Evolutionary conservation across 345 rosid species (phyloP).

Genomic region (Chamaenerion angustifolium): DNA sequence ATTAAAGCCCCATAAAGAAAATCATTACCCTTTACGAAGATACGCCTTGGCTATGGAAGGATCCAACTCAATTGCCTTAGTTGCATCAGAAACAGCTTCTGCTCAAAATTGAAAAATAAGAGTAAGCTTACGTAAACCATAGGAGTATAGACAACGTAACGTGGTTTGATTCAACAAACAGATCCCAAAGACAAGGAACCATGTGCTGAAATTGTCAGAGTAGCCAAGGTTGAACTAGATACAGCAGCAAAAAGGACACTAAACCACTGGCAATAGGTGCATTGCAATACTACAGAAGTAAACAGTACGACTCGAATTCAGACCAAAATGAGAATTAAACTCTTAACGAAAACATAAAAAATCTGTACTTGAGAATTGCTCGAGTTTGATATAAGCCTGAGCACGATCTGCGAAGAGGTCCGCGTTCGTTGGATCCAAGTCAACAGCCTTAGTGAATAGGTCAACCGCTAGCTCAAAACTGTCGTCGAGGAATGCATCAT

Average conservation of each 20-base stretch:
- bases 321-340: too few relatives aligned
- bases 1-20: too few relatives aligned
- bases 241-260: too few relatives aligned
- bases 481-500: conserved; percentile 54
- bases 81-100: conserved; percentile 75
- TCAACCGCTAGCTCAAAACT: conserved; percentile 41
- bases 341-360: too few relatives aligned
- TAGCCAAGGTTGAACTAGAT: too few relatives aligned
- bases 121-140: background rate
- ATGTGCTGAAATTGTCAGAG: too few relatives aligned
- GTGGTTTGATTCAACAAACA: background rate
- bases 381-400: conserved; percentile 56
- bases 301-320: too few relatives aligned
- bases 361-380: conserved; percentile 30
- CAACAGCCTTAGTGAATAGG: conserved; percentile 50
- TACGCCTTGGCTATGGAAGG: conserved; percentile 47
- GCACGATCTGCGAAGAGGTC: conserved; percentile 59
- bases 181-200: too few relatives aligned
- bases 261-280: too few relatives aligned
- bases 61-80: conserved; percentile 56
- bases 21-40: conserved; percentile 56
- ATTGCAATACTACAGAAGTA: too few relatives aligned
- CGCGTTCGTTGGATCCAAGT: conserved; percentile 31
- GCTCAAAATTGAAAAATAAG: conserved; percentile 9
- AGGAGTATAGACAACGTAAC: background rate